phyloP scores from a whole-genome alignment of 1,284 basidiomycete genomes.

The Pholiota adiposa region DNA sequence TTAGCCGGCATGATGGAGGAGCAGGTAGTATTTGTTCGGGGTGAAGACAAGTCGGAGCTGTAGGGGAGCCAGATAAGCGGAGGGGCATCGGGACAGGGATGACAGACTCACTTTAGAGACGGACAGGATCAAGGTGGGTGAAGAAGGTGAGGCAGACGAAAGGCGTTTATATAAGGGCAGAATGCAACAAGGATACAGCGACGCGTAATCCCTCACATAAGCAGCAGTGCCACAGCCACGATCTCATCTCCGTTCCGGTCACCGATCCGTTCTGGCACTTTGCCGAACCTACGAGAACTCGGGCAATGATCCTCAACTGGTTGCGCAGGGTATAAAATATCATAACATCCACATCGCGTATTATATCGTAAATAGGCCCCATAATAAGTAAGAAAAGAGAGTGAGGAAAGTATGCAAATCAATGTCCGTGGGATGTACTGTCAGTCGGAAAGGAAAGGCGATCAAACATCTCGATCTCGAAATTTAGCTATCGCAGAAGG shows the following conservation, averaged over 20 bases:
- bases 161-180: slow-evolving; percentile 34
- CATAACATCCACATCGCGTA: slow-evolving; percentile 20
- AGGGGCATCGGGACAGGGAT: slow-evolving; percentile 6
- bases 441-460: slow-evolving; percentile 6
- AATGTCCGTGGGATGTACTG: slow-evolving; percentile 10
- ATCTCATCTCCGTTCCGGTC: slow-evolving; percentile 19
- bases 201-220: slow-evolving; percentile 44
- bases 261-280: slow-evolving; percentile 19
- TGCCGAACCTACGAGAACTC: slow-evolving; percentile 6
- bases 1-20: slow-evolving; percentile 68
- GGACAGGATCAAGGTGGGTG: slow-evolving; percentile 23
- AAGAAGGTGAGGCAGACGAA: slow-evolving; percentile 18
- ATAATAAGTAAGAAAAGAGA: slow-evolving; percentile 16
- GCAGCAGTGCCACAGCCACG: slow-evolving; percentile 18
- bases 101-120: slow-evolving; percentile 22
- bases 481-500: background rate
- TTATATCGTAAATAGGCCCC: slow-evolving; percentile 12
- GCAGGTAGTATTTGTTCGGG: slow-evolving; percentile 14
- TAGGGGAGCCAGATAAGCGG: slow-evolving; percentile 13
- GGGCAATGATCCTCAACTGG: background rate
- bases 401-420: slow-evolving; percentile 6
- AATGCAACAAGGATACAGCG: slow-evolving; percentile 31
- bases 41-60: slow-evolving; percentile 13
- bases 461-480: background rate
- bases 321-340: slow-evolving; percentile 23